These are phyloP conservation scores for Nakazawaea holstii DNA, from an alignment of 805 yeast genomes.

Conservation along the genomic window DNA sequence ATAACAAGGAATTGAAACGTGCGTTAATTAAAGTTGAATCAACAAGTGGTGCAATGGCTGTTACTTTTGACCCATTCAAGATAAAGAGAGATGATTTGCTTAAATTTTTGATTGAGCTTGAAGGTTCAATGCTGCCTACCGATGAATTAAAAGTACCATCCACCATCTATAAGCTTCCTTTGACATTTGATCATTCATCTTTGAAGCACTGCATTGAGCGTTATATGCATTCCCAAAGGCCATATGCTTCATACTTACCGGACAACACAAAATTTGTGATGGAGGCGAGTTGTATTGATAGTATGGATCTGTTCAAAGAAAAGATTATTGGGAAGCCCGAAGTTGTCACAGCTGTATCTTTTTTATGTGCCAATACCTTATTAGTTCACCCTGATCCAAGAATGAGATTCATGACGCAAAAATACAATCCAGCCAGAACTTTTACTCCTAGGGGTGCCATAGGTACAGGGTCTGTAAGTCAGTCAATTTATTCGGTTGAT, in stretches of 20 bases:
- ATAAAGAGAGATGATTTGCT: slow-evolving; percentile 15
- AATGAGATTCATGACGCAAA: slow-evolving; percentile 20
- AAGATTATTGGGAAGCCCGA: slow-evolving; percentile 19
- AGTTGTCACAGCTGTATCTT: slow-evolving; percentile 24
- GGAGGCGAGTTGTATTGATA: slow-evolving; percentile 22
- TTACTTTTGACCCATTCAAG: slow-evolving; percentile 18
- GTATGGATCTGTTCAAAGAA: slow-evolving; percentile 20
- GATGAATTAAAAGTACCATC: slow-evolving; percentile 22
- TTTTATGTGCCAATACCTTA: slow-evolving; percentile 24
- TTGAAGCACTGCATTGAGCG: slow-evolving; percentile 20
- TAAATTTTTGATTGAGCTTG: slow-evolving; percentile 16
- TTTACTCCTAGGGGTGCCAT: slow-evolving; percentile 26
- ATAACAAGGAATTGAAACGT: slow-evolving; percentile 7
- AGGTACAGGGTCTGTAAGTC: slow-evolving; percentile 24
- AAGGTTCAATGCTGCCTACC: slow-evolving; percentile 20
- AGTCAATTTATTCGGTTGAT: slow-evolving; percentile 24
- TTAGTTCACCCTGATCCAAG: slow-evolving; percentile 27
- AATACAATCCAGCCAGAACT: slow-evolving; percentile 27
- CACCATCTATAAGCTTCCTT: slow-evolving; percentile 19
- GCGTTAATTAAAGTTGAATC: slow-evolving; percentile 17
- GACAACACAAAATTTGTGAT: slow-evolving; percentile 21
- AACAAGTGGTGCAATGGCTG: slow-evolving; percentile 20
- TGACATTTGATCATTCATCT: slow-evolving; percentile 21
- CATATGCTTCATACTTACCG: slow-evolving; percentile 26
- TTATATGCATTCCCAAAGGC: slow-evolving; percentile 24